Base-by-base conservation (phyloP, 768 basidiomycete species). In the Tulasnella sp. region DNA sequence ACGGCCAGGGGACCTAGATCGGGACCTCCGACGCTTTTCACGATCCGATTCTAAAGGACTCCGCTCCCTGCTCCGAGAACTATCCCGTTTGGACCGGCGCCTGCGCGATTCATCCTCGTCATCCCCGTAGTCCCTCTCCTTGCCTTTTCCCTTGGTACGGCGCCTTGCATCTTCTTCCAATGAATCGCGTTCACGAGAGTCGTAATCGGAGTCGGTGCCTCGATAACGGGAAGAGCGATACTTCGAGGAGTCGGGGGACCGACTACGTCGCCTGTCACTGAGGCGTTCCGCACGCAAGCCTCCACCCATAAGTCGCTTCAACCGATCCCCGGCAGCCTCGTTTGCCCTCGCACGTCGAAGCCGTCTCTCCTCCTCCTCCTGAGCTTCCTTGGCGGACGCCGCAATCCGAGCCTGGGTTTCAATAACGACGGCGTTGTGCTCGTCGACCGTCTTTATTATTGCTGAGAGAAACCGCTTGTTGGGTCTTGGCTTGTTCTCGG, bases 361-460 rank as follows among this genome's bases (percentile, higher is more conserved):
- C 40, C 81, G 74, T 71, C 82, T 36, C 36, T 83, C 81, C 74
- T 82, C 76, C 68, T 81, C 82, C 71, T 82, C 82, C 46, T 79
- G 80, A 75, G 82, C 80, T 73, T 83, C 80, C 82, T 81, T 80
- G 48, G 80, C 80, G 71, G 82, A 74, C 42, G 80, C 76, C 3
- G 85, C 85, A 4, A 83, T 83, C 14, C 84, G 77, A 34, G 84
- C 85, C 79, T 87, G 87, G 27, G 82, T 81, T 16, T 84, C 83
- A 4, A 86, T 80, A 7, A 99, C 87, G 18, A 93, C 91, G 85
- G 92, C 91, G 85, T 99, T 99, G 83, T 99, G 98, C 79, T 97
- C 97, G 84, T 98, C 97, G 5, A 98, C 98, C 82, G 90, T 96
- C 82, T 92, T 91, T 79, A 99, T 96, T 80, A 99, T 96, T 31